These are phyloP conservation scores for Hammondia hammondi DNA, from an alignment of 169 alveolate genomes.

Conservation along the genomic window DNA sequence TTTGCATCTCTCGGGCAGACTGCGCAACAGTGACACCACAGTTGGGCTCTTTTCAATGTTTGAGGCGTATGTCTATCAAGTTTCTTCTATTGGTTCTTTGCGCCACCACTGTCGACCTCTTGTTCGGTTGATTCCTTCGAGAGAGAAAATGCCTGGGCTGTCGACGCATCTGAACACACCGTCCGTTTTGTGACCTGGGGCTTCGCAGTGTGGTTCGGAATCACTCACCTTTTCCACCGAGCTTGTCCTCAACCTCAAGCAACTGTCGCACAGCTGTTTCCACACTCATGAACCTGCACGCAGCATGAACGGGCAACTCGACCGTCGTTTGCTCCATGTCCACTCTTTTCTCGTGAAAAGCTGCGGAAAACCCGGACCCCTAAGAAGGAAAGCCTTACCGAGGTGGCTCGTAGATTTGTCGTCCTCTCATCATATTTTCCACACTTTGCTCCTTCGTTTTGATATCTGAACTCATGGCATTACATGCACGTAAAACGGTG, in stretches of 20 bases:
- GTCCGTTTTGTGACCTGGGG: background rate
- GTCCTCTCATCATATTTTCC: conserved; percentile 94
- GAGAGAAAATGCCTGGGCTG: background rate
- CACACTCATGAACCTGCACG: conserved; percentile 72
- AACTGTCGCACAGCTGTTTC: conserved; percentile 65
- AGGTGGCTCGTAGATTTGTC: conserved; percentile 94
- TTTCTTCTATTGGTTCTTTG: background rate
- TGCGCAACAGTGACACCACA: background rate
- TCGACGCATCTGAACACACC: background rate
- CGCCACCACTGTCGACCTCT: background rate
- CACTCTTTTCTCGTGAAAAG: background rate
- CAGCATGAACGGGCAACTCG: background rate
- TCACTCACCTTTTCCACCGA: conserved; percentile 40
- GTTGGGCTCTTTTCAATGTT: too few species aligned
- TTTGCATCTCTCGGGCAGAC: conserved; percentile 9
- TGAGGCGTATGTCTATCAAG: background rate
- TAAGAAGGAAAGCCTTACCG: conserved; percentile 63
- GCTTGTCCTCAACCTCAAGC: conserved; percentile 56
- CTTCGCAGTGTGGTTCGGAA: background rate
- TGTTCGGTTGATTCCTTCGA: background rate
- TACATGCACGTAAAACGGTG: background rate
- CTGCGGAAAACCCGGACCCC: background rate
- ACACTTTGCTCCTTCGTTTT: conserved; percentile 97
- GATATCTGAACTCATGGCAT: conserved; percentile 87
- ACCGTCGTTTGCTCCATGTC: too few species aligned